Percentiles rank a stretch among this genome's conserved stretches.
These are phyloP conservation scores for Phytopythium vexans DNA, from an alignment of 352 stramenopile genomes.

Conservation along the genomic window DNA sequence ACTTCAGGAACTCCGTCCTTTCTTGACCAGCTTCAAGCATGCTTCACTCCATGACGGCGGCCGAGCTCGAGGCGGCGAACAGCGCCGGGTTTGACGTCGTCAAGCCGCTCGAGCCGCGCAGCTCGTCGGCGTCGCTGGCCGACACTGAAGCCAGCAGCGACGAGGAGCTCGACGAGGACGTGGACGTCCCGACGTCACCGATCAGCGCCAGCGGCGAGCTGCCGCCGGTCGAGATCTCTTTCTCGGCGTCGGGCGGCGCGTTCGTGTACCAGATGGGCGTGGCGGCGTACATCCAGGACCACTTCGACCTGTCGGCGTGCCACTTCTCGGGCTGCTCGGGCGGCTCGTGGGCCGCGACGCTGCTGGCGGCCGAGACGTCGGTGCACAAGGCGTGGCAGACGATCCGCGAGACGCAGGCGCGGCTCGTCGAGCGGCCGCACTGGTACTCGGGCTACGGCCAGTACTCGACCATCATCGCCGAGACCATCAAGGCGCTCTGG, in stretches of 20 bases:
- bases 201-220: not conserved
- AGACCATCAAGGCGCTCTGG: constrained; percentile 56
- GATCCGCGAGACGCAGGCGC: constrained; percentile 50
- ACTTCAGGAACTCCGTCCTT: too few species aligned
- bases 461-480: constrained; percentile 48
- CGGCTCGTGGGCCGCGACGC: constrained; percentile 22
- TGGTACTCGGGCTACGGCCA: constrained; percentile 70
- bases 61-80: not conserved
- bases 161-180: constrained; percentile 24
- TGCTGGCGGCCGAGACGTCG: constrained; percentile 48
- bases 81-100: constrained; percentile 1
- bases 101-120: constrained; percentile 9
- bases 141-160: constrained; percentile 30
- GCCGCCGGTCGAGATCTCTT: constrained; percentile 53
- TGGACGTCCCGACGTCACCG: not conserved
- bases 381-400: constrained; percentile 42
- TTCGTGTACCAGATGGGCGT: constrained; percentile 79
- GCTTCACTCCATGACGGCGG: not conserved
- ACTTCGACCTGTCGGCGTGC: constrained; percentile 35
- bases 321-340: constrained; percentile 32
- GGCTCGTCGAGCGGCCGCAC: constrained; percentile 31
- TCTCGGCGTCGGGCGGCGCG: constrained; percentile 59
- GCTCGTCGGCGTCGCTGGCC: constrained; percentile 10
- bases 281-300: constrained; percentile 63
- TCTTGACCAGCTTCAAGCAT: not conserved